Evolutionary conservation across 2,329 filamentous ascomycete species (phyloP).

Genomic region (Chaetothyriales sp.): DNA sequence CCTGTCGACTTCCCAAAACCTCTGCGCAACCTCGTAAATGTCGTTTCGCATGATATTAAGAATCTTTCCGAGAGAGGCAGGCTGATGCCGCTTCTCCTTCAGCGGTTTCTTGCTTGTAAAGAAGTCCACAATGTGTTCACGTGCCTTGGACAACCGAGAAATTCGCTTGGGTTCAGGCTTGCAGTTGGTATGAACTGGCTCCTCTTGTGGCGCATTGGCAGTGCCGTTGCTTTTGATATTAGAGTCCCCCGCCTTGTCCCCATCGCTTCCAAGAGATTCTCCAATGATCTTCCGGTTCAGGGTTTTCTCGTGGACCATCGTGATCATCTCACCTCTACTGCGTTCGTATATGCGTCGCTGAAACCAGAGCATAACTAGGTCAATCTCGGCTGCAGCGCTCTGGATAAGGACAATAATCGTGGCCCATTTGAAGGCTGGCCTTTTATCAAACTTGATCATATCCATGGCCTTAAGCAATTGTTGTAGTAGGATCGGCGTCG

Average conservation of each 20-base stretch:
- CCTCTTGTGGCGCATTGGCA: neutral
- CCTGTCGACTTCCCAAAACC: constrained; percentile 74
- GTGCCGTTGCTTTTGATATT: constrained; percentile 5
- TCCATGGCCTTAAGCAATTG: constrained; percentile 56
- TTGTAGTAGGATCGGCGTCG: constrained; percentile 57
- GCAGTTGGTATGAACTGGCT: neutral
- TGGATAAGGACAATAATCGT: constrained; percentile 47
- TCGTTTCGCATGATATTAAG: constrained; percentile 72
- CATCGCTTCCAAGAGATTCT: constrained; percentile 14
- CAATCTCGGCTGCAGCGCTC: constrained; percentile 49
- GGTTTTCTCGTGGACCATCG: constrained; percentile 70
- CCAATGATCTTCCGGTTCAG: constrained; percentile 49
- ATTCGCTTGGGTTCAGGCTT: neutral
- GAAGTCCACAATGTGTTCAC: neutral
- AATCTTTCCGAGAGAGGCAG: constrained; percentile 79
- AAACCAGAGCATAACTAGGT: constrained; percentile 64
- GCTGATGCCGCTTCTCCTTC: constrained; percentile 30
- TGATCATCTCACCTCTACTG: constrained; percentile 72
- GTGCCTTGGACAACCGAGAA: neutral
- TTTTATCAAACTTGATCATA: constrained; percentile 34
- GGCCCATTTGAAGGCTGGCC: constrained; percentile 53
- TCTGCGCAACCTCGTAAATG: constrained; percentile 66
- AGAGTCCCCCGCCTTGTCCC: constrained; percentile 21
- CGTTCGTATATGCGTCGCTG: constrained; percentile 72
- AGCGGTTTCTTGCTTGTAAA: neutral